Evolutionary conservation across 345 rosid genomes (phyloP).

Genomic region (Raphanus sativus): DNA sequence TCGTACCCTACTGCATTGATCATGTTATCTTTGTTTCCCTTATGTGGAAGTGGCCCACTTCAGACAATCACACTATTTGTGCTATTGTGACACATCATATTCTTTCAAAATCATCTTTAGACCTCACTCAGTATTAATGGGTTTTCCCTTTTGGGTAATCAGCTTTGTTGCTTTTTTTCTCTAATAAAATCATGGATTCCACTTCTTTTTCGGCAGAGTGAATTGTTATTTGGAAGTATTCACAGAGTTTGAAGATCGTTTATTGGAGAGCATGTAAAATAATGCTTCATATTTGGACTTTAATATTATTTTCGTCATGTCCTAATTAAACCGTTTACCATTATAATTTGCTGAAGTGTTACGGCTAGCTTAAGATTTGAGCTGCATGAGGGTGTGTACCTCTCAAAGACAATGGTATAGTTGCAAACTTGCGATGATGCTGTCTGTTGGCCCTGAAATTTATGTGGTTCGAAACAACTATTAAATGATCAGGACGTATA

Average conservation of each 20-base stretch:
- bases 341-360: neutral
- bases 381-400: neutral
- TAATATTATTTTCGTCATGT: neutral
- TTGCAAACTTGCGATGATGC: neutral
- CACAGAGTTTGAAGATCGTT: neutral
- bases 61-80: slow-evolving; percentile 26
- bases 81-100: slow-evolving; percentile 17
- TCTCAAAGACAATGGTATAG: neutral
- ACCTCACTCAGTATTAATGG: neutral
- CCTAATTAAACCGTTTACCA: neutral
- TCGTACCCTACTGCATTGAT: slow-evolving; percentile 31
- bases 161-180: neutral
- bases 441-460: neutral
- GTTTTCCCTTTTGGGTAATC: slow-evolving; percentile 17
- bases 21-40: slow-evolving; percentile 22
- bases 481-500: neutral
- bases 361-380: neutral
- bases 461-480: neutral
- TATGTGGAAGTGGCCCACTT: slow-evolving; percentile 37
- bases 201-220: neutral
- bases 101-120: slow-evolving; percentile 21
- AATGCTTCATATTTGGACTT: slow-evolving; percentile 6
- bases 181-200: neutral
- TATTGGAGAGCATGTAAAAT: neutral
- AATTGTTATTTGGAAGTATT: slow-evolving; percentile 11